Base-by-base conservation (phyloP, 2,329 filamentous ascomycete genomes). In the Microcera coccophila region DNA sequence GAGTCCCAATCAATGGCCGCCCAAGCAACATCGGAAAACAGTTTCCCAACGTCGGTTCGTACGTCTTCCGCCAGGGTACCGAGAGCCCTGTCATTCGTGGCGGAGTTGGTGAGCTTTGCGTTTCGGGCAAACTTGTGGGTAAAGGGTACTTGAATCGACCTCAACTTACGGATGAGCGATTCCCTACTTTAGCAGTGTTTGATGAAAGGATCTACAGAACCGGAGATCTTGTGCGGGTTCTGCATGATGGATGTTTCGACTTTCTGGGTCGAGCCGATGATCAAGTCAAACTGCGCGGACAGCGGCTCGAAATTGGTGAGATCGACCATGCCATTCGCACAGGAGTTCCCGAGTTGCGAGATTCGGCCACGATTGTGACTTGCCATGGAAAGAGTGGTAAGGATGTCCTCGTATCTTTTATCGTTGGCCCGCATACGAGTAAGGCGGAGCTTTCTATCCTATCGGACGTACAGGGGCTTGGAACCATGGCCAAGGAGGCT, bases 221-320 rank as follows among this genome's bases (percentile, higher is more conserved):
- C 1, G 90, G 90, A 1, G 90, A 97, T 61, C 73, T 96, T 0
- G 90, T 95, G 2, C 77, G 90, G 5, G 74, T 95, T 14, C 67
- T 95, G 7, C 75, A 89, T 40, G 85, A 96, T 61, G 82, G 81
- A 1, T 88, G 84, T 33, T 90, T 95, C 52, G 85, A 91, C 42
- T 96, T 96, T 59, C 72, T 94, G 2, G 90, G 91, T 3, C 80
- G 91, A 12, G 85, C 85, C 5, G 91, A 97, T 59, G 89, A 95
- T 42, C 90, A 97, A 64, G 84, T 95, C 49, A 97, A 97, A 62
- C 75, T 96, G 3, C 81, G 91, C 10, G 90, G 90, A 0, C 90
- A 96, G 62, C 76, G 90, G 12, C 75, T 97, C 1, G 91, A 97
- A 58, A 85, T 95, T 47, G 87, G 85, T 1, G 90, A 97, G 67